Base-by-base conservation (phyloP, 1,284 basidiomycete species). In the Abortiporus biennis region DNA sequence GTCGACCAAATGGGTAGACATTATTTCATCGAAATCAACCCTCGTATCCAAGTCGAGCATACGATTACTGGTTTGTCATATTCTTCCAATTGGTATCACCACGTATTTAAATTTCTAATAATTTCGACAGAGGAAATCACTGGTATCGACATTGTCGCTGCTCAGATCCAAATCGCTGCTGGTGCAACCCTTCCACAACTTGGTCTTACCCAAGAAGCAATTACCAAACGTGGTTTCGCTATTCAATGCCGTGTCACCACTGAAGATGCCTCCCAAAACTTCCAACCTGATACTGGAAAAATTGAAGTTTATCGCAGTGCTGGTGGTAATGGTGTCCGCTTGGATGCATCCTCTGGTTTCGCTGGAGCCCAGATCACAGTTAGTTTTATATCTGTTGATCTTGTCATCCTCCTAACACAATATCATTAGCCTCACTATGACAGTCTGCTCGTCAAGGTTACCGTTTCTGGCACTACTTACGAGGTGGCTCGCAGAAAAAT, bases 241-340 rank as follows among this genome's bases (percentile, higher is more conserved):
- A 99, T 99, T 52, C 96, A 99, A 63, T 97, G 92, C 65, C 93
- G 96, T 72, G 81, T 99, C 65, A 99, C 96, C 33, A 99, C 96
- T n/a, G 96, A 99, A 68, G 95, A 99, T 65, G 81, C 96, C 6
- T 79, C 88, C 19, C 63, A 78, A 43, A 76, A 73, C 61, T 99
- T 99, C 88, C 92, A 97, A 67, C 96, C 96, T 25, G 96, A 99
- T 65, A 98, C 92, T 2, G 96, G 96, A 51, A 97, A 98, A 67
- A 99, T 99, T 54, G 95, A 99, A 61, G 96, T 99, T 25, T 99
- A 99, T 70, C 86, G 95, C 50, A 94, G 91, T 56, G 95, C 96
- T 33, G 96, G 96, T 67, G 96, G 96, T 50, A 99, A 98, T 63
- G 96, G 96, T 64, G 93, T 99, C 40, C 89, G 96, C 64, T 76